These are phyloP conservation scores for Craterostigma plantagineum DNA, from an alignment of 257 asterid species.

Conservation along the genomic window DNA sequence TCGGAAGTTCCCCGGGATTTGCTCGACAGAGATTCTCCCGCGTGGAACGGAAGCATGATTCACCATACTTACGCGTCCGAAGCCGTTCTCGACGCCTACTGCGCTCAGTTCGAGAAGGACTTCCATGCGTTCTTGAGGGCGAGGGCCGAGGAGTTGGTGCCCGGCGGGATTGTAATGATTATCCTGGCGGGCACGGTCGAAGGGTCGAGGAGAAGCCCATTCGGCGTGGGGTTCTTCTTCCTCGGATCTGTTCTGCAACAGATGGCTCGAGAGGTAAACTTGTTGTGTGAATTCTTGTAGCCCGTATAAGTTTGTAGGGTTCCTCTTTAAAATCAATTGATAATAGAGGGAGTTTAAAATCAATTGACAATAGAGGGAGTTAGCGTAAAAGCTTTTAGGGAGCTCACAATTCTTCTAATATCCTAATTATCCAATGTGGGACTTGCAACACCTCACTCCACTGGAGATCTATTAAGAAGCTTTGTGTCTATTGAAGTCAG, in stretches of 20 bases:
- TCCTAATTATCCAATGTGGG: no score
- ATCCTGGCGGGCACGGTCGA: conserved; percentile 20
- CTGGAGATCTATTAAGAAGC: no score
- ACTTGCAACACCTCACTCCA: no score
- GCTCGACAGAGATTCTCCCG: background rate
- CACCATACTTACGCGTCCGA: conserved; percentile 17
- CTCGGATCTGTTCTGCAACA: conserved; percentile 22
- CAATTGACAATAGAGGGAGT: no score
- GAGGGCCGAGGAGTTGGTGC: conserved; percentile 20
- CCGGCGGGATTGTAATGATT: conserved; percentile 19
- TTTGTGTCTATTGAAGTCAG: no score
- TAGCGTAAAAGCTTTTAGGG: no score
- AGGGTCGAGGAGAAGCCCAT: conserved; percentile 13
- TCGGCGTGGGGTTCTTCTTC: conserved; percentile 11
- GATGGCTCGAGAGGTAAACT: conserved; percentile 20
- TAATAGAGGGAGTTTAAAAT: no score
- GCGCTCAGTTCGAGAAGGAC: conserved; percentile 12
- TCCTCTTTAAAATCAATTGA: no score
- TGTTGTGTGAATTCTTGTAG: no score
- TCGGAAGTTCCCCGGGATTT: conserved; percentile 17
- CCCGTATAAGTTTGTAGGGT: no score
- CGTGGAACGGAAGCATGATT: conserved; percentile 21
- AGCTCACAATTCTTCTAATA: no score
- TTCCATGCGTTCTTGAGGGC: conserved; percentile 12
- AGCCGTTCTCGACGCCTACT: conserved; percentile 15